Conservation (phyloP, 75 land plant genomes). For the Adiantum capillusveneris region DNA sequence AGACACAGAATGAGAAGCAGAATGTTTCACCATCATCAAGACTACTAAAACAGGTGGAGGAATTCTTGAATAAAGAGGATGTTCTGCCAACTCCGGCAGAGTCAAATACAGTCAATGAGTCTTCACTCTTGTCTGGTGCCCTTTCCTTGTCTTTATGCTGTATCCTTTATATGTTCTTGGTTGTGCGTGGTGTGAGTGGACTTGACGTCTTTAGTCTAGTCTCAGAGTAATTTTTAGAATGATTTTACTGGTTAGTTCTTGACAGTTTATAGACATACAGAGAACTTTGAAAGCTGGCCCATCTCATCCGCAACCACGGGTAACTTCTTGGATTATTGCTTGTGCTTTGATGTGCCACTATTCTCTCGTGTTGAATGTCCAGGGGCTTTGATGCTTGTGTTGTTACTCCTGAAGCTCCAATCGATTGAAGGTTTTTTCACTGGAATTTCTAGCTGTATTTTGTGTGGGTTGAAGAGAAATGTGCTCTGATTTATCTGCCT, state of each 20-base stretch:
- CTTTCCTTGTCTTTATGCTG: conserved; percentile 96
- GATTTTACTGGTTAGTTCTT: too few relatives aligned
- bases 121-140: conserved; percentile 77
- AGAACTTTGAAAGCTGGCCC: conserved; percentile 56
- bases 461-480: too few relatives aligned
- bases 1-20: conserved; percentile 8
- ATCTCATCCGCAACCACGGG: conserved; percentile 84
- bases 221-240: too few relatives aligned
- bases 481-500: too few relatives aligned
- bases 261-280: conserved; percentile 62
- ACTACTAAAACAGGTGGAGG: conserved; percentile 53
- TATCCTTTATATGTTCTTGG: conserved; percentile 67
- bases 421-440: too few relatives aligned
- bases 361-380: too few relatives aligned
- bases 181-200: too few relatives aligned
- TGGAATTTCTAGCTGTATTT: too few relatives aligned
- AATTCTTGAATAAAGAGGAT: conserved; percentile 56
- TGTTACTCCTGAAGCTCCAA: neutral
- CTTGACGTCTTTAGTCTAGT: too few relatives aligned
- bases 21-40: conserved; percentile 21
- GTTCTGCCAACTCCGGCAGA: conserved; percentile 15
- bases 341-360: too few relatives aligned
- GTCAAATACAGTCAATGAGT: conserved; percentile 8
- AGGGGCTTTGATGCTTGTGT: neutral
- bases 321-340: too few relatives aligned